Base-by-base conservation (phyloP, 1,284 basidiomycete species). In the Cutaneotrichosporon cutaneum region DNA sequence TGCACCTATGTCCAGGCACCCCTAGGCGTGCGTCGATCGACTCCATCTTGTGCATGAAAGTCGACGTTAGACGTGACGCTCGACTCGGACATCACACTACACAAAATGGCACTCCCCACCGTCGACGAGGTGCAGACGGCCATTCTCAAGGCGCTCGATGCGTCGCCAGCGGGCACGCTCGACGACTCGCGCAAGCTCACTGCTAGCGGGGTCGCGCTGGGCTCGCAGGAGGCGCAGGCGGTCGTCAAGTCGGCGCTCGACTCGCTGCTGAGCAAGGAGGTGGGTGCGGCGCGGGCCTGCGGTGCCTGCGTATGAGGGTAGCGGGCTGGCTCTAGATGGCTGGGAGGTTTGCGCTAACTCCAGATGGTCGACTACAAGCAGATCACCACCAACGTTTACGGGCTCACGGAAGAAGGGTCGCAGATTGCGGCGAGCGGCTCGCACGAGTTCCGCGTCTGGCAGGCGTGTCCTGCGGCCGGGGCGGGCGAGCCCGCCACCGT, bases 371-470 rank as follows among this genome's bases (percentile, higher is more conserved):
- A 81, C 59, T 94, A 91, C 72, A 86, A 87, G 50, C 87, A 89
- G 35, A 87, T 92, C 74, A 92, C 93, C 75, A 83, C 86, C 11
- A 82, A 86, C 11, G 85, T 86, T 8, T 88, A 92, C 82, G 82
- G 82, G 13, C 84, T 92, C 42, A 92, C 90, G 16, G 79, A 84
- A 3, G 94, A 97, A 81, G 94, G 94, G 26, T 75, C 81, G n/a
- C 85, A 88, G 70, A 90, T 95, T 66, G 85, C 86, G 16, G 80
- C 84, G 50, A 81, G 88, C 54, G 94, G 94, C 27, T 96, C 93
- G n/a, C 92, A 95, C 80, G 94, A 97, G 82, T 92, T 88, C 59
- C 86, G 90, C 61, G 90, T 96, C 26, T 97, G 93, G 93, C 81
- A 83, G 54, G 91, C 85, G n/a, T 81, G 94, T 4, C 89, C 90